phyloP scores from a whole-genome alignment of 2,329 filamentous ascomycete genomes.

The Trichoderma citrinoviride region DNA sequence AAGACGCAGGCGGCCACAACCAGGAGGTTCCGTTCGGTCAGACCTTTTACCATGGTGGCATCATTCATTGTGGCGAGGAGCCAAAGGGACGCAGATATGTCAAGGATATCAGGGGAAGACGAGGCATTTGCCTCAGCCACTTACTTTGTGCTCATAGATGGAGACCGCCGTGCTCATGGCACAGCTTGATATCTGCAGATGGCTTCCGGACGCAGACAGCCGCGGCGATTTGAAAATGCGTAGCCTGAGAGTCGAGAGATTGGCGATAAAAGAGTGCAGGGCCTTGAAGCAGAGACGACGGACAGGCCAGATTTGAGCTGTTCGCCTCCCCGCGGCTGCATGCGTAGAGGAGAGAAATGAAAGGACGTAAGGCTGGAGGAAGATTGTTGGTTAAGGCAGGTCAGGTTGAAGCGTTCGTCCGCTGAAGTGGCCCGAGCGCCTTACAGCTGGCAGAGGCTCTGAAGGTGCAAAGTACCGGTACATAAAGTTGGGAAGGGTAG shows the following conservation, averaged over 20 bases:
- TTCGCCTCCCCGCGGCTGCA: neutral
- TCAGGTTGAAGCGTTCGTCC: neutral
- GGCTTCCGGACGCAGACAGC: neutral
- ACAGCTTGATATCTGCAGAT: neutral
- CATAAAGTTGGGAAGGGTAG: too few relatives aligned
- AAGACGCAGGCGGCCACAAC: constrained; percentile 38
- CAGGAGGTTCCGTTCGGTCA: constrained; percentile 51
- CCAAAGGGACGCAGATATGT: neutral
- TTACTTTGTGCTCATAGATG: neutral
- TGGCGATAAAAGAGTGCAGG: neutral
- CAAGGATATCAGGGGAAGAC: neutral
- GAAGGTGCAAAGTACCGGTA: neutral
- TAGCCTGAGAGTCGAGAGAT: neutral
- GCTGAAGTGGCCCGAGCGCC: constrained; percentile 8
- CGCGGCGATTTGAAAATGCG: neutral
- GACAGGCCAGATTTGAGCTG: neutral
- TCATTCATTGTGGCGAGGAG: constrained; percentile 41
- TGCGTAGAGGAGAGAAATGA: neutral
- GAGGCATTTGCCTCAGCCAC: neutral
- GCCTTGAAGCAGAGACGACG: neutral
- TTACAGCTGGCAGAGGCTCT: neutral
- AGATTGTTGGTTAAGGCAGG: constrained; percentile 5
- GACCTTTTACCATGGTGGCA: constrained; percentile 64
- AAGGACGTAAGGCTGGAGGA: constrained; percentile 8
- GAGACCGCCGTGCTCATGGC: neutral